Base-by-base conservation (phyloP, 2,329 filamentous ascomycete species). In the Blastomyces gilchristii region DNA sequence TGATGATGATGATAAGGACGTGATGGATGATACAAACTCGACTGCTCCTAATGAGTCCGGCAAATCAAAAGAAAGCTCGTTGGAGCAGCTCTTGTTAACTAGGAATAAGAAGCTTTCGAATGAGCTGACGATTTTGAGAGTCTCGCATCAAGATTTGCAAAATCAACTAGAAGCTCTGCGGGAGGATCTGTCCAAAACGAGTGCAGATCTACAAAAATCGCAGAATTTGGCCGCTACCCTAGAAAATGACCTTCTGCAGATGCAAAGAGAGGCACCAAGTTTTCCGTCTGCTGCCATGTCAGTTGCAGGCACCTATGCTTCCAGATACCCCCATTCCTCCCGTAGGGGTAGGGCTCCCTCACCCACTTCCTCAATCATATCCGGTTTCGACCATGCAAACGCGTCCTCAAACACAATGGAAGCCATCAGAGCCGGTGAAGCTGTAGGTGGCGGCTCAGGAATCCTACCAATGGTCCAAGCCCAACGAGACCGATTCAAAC, bases 381-480 rank as follows among this genome's bases (percentile, higher is more conserved):
- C 92, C 65, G 94, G 94, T n/a, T 91, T 97, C 72, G 90, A 96
- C 71, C 87, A 89, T 28, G 82, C 85, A 53, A 80, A 79, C 52
- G 74, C 77, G 58, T 79, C 76, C 25, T 73, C 74, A 45, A 78
- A 77, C 47, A 80, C 79, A 16, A 78, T 87, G 67, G 84, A 87
- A 49, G 78, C 83, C 7, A 77, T 87, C 31, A 82, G 85, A 41
- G 82, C 82, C 1, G 89, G 91, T 57, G 84, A 86, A 66, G 81
- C 87, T 9, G 82, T 87, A 62, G 89, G 88, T 41, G 84, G 89
- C 62, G 90, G 90, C 1, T 90, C 90, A 0, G 91, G 92, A 14
- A 97, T 99, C 67, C 80, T 99, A 31, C 95, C 94, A 43, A 99
- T 99, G 95, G 89, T 99, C 61, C 96, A 94, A 43, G 94, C 95